Evolutionary conservation across 106 monocot genomes (phyloP).

Genomic region (Dendrobium chrysotoxum): DNA sequence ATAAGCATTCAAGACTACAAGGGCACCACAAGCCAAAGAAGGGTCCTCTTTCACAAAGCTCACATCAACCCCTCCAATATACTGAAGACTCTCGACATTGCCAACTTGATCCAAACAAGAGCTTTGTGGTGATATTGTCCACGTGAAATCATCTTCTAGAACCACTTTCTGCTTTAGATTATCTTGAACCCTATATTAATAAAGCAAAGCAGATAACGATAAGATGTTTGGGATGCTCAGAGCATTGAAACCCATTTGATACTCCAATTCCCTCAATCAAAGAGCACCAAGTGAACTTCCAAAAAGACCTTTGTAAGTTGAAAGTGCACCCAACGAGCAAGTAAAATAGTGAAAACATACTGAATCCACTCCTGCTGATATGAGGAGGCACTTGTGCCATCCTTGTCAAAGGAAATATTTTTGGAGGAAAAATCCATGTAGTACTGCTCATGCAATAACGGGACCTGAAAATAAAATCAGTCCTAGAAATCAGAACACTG

Average conservation of each 20-base stretch:
- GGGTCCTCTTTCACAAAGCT: constrained; percentile 78
- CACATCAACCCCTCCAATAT: constrained; percentile 81
- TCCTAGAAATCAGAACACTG: neutral
- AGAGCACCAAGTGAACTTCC: neutral
- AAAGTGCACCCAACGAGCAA: neutral
- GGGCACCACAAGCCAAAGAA: constrained; percentile 62
- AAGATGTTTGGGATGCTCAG: neutral
- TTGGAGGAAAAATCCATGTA: constrained; percentile 2
- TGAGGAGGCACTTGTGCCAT: neutral
- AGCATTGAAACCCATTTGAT: neutral
- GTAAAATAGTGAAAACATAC: neutral
- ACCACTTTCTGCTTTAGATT: constrained; percentile 49
- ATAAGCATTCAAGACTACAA: constrained; percentile 63
- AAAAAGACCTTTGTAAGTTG: neutral
- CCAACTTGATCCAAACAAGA: constrained; percentile 4
- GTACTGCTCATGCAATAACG: neutral
- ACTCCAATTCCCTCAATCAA: neutral
- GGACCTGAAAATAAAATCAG: neutral
- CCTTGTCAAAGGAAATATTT: neutral
- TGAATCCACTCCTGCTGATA: neutral
- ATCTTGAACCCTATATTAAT: constrained; percentile 49
- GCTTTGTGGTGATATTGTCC: constrained; percentile 21
- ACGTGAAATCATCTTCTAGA: constrained; percentile 64
- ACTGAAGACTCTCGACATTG: constrained; percentile 22
- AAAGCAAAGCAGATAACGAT: neutral